Base-by-base conservation (phyloP, 768 basidiomycete genomes). In the Suillus weaverae region DNA sequence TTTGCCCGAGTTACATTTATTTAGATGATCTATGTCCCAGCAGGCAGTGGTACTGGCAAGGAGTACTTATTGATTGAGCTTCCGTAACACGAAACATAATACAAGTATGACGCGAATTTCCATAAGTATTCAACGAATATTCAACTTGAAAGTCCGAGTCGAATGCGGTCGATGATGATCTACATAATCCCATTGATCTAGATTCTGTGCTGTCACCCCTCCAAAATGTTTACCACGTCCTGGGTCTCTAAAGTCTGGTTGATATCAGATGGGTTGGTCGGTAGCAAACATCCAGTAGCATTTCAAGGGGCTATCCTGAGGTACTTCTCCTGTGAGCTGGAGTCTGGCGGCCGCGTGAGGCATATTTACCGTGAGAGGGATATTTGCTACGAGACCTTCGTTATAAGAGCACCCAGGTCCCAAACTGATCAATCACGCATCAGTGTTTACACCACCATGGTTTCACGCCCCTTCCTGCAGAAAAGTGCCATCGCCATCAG, bases 1-100 rank as follows among this genome's bases (percentile, higher is more conserved):
- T 95, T 95, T 46, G 89, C 85, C 67, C 89, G 89, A 0, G 88
- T 89, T 5, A 89, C 89, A 70, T 83, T 87, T 9, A 84, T 85
- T 13, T 30, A 32, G 14, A 30, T 6, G 16, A 43, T 43, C 16
- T 43, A 41, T 16, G 13, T 5, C 39, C 10, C 10, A 38, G 36
- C 11, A 38, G 36, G 10, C 36, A 11, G 36, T 38, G 26, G 26
- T 26, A 26, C 26, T 26, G 26, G 2, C 26, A 26, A 26, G 26
- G 26, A 26, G 26, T 26, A 26, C n/a, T n/a, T n/a, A n/a, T n/a
- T n/a, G n/a, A n/a, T n/a, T 26, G 26, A 26, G 26, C 26, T 26
- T 36, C 36, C 10, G 36, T 10, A 13, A 14, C 39, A 16, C 14
- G 5, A 39, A 39, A 39, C 39, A 39, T 39, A 41, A 26, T 26